Conservation (phyloP, 2,329 filamentous ascomycete species). For the Verticillium klebahnii region DNA sequence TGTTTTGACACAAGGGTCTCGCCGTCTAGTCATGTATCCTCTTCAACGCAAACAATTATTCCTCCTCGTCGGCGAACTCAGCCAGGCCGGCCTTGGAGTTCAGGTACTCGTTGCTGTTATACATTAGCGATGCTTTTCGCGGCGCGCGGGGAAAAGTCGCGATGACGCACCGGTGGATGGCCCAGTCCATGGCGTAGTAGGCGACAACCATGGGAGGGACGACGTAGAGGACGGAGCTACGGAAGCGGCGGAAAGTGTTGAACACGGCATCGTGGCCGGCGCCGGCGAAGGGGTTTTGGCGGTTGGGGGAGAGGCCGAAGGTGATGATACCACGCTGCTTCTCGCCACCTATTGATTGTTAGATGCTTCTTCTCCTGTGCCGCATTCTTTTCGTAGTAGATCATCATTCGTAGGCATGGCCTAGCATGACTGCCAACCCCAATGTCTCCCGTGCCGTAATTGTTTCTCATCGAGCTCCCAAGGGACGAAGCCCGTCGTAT, state of each 20-base stretch:
- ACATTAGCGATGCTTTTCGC: background rate
- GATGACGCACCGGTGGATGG: slow-evolving; percentile 71
- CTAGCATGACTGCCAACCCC: background rate
- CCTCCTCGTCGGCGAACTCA: slow-evolving; percentile 36
- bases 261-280: slow-evolving; percentile 79
- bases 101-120: slow-evolving; percentile 68
- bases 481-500: background rate
- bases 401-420: background rate
- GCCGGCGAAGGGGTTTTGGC: slow-evolving; percentile 82
- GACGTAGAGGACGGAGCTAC: slow-evolving; percentile 84
- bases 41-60: slow-evolving; percentile 25
- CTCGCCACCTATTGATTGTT: slow-evolving; percentile 40
- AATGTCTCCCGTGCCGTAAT: background rate
- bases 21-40: slow-evolving; percentile 17
- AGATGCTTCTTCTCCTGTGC: background rate
- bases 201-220: slow-evolving; percentile 71
- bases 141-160: background rate
- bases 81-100: slow-evolving; percentile 73
- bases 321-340: slow-evolving; percentile 60
- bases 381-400: background rate
- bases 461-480: background rate
- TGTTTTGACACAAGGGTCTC: slow-evolving; percentile 35
- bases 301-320: slow-evolving; percentile 81
- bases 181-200: slow-evolving; percentile 88
- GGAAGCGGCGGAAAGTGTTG: slow-evolving; percentile 88